These are phyloP conservation scores for Oryza brachyantha DNA, from an alignment of 176 grass and related monocot genomes.

Conservation along the genomic window DNA sequence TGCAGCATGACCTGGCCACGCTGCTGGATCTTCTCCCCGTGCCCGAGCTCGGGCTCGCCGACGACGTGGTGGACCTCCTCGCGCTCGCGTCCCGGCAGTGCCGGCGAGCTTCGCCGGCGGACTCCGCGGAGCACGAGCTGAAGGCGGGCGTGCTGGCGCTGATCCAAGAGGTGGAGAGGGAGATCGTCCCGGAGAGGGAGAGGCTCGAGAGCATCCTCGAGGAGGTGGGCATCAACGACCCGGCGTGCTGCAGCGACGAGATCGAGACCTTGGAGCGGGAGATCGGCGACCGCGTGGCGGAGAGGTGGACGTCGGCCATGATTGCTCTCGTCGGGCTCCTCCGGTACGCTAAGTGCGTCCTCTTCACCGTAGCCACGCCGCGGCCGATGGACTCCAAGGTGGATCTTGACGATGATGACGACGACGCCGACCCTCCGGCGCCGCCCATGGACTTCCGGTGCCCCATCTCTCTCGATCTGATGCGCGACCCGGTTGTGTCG, in stretches of 20 bases:
- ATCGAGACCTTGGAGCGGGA: conserved; percentile 88
- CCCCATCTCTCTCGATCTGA: conserved; percentile 88
- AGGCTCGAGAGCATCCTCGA: conserved; percentile 61
- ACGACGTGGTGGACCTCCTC: conserved; percentile 65
- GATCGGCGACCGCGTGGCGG: conserved; percentile 69
- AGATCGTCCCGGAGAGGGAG: conserved; percentile 65
- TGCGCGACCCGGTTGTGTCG: conserved; percentile 70
- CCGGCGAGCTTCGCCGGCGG: conserved; percentile 30
- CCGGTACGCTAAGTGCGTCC: conserved; percentile 90
- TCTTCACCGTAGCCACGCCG: conserved; percentile 76
- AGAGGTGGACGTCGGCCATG: conserved; percentile 72
- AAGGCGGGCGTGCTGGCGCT: conserved; percentile 59
- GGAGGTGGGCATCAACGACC: conserved; percentile 65
- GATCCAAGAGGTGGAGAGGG: conserved; percentile 65
- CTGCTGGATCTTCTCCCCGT: conserved; percentile 76
- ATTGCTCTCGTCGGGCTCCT: conserved; percentile 83
- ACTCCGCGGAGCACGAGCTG: conserved; percentile 29
- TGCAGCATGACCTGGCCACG: conserved; percentile 77
- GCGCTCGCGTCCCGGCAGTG: conserved; percentile 65
- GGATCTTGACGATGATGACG: conserved; percentile 32
- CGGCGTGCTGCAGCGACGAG: conserved; percentile 71
- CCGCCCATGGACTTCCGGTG: conserved; percentile 82
- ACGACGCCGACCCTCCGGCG: conserved; percentile 29
- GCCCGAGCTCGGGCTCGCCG: conserved; percentile 51
- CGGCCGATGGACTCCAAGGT: conserved; percentile 44